A percentile compares a stretch with the other conserved stretches of the same genome.
Conservation (phyloP, 306 rosid species). For the Acacia melanoxylon region DNA sequence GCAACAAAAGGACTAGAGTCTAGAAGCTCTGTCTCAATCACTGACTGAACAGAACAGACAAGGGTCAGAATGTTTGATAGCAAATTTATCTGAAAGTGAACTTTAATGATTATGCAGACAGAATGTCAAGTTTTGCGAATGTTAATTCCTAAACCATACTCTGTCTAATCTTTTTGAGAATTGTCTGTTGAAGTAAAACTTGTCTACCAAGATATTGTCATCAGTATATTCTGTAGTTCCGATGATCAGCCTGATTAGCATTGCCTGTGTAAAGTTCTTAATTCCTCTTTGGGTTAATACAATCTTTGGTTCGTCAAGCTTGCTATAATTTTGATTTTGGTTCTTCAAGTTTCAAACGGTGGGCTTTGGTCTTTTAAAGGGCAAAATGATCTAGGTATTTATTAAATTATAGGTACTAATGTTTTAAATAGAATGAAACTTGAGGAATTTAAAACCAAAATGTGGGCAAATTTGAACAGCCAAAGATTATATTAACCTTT, state of each 20-base stretch:
- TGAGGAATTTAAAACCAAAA: too few species aligned
- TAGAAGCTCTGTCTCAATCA: slow-evolving; percentile 40
- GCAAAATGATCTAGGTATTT: too few species aligned
- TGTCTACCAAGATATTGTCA: slow-evolving; percentile 34
- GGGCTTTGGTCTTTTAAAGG: too few species aligned
- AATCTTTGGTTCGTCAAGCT: too few species aligned
- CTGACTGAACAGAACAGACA: slow-evolving; percentile 32
- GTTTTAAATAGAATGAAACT: too few species aligned
- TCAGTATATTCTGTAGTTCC: neutral
- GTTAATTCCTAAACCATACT: slow-evolving; percentile 35
- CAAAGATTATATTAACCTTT: too few species aligned
- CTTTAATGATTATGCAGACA: slow-evolving; percentile 60
- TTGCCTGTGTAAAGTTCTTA: neutral
- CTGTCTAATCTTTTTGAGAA: slow-evolving; percentile 44
- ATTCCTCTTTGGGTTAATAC: too few species aligned
- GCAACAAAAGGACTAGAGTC: slow-evolving; percentile 82
- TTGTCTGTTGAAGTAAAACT: slow-evolving; percentile 43
- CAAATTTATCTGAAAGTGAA: slow-evolving; percentile 46
- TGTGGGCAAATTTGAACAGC: accelerated
- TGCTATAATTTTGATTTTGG: too few species aligned
- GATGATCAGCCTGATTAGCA: slow-evolving; percentile 1
- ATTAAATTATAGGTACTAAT: too few species aligned
- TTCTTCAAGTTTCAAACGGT: too few species aligned
- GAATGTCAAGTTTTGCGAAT: slow-evolving; percentile 77
- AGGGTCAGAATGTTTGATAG: slow-evolving; percentile 49